phyloP scores from a whole-genome alignment of 2,329 filamentous ascomycete species.

The Lasiodiplodia sp. region DNA sequence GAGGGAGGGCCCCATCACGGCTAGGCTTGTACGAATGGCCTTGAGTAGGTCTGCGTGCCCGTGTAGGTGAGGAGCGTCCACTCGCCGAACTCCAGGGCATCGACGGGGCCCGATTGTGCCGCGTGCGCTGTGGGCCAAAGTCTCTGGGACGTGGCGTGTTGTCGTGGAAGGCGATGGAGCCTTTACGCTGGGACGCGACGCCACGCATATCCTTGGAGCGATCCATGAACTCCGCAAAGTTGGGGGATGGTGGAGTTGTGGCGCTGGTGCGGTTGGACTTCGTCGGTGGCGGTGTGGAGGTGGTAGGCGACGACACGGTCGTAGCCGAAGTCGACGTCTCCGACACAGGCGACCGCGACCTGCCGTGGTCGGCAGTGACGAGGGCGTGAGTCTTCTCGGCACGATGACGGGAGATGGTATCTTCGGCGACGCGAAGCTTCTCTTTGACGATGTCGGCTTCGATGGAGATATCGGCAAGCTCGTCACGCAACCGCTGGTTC shows the following conservation, averaged over 20 bases:
- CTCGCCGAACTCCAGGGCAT: constrained; percentile 56
- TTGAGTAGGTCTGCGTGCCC: constrained; percentile 44
- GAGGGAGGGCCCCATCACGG: constrained; percentile 63
- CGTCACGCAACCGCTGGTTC: constrained; percentile 85
- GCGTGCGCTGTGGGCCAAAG: constrained; percentile 51
- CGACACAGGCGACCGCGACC: constrained; percentile 73
- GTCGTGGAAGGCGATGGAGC: constrained; percentile 55
- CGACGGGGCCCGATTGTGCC: constrained; percentile 66
- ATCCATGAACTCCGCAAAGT: constrained; percentile 84
- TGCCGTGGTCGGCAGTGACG: constrained; percentile 55
- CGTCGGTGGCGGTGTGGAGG: constrained; percentile 78
- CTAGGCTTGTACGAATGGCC: constrained; percentile 36
- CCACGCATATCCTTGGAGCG: constrained; percentile 53
- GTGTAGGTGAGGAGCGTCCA: constrained; percentile 54
- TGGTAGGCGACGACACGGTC: constrained; percentile 70
- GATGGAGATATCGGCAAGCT: constrained; percentile 90
- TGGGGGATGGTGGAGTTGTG: constrained; percentile 85
- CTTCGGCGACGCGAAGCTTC: constrained; percentile 80
- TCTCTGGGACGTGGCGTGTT: constrained; percentile 61
- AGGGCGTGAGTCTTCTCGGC: constrained; percentile 60
- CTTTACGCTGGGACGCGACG: constrained; percentile 49
- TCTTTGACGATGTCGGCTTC: constrained; percentile 94
- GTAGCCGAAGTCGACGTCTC: constrained; percentile 81
- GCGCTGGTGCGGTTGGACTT: constrained; percentile 65
- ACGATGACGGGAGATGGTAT: constrained; percentile 57